Conservation (phyloP, 1,139 yeast species). For the Geotrichum bryndzae region DNA sequence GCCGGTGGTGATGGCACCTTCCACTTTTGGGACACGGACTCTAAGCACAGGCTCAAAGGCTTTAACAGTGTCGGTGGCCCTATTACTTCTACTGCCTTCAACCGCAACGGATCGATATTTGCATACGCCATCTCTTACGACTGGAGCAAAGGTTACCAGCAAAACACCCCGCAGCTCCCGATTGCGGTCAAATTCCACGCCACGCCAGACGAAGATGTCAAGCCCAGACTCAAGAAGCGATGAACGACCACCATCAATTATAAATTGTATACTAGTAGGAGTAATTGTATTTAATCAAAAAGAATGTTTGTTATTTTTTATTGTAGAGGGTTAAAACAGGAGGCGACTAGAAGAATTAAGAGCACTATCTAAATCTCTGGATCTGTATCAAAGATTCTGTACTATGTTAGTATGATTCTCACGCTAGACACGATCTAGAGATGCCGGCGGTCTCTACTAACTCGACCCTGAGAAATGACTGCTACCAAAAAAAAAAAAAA, state of each 20-base stretch:
- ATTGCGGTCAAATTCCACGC: constrained; percentile 77
- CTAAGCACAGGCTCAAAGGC: constrained; percentile 78
- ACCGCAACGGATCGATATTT: constrained; percentile 73
- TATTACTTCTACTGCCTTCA: constrained; percentile 74
- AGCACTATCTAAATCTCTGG: neutral
- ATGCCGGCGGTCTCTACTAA: too few species aligned
- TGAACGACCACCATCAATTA: neutral
- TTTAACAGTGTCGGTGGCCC: constrained; percentile 69
- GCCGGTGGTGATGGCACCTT: constrained; percentile 94
- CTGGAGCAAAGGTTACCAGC: constrained; percentile 74
- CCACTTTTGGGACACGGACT: constrained; percentile 95
- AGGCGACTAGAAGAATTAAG: neutral
- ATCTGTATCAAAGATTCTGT: neutral
- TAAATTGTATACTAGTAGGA: neutral
- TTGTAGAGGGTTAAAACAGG: neutral
- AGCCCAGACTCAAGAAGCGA: constrained; percentile 46
- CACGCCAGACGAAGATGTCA: constrained; percentile 78
- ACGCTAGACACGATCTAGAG: too few species aligned
- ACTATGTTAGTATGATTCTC: too few species aligned
- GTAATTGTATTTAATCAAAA: neutral
- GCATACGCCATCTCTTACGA: constrained; percentile 94
- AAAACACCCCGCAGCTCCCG: constrained; percentile 62
- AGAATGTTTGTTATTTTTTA: neutral
- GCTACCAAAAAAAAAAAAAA: neutral
- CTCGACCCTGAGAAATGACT: neutral